Evolutionary conservation across 441 rosid genomes (phyloP), one percentile per base, ranked within the genome.

Genomic region (Arabidopsis hybrid): DNA sequence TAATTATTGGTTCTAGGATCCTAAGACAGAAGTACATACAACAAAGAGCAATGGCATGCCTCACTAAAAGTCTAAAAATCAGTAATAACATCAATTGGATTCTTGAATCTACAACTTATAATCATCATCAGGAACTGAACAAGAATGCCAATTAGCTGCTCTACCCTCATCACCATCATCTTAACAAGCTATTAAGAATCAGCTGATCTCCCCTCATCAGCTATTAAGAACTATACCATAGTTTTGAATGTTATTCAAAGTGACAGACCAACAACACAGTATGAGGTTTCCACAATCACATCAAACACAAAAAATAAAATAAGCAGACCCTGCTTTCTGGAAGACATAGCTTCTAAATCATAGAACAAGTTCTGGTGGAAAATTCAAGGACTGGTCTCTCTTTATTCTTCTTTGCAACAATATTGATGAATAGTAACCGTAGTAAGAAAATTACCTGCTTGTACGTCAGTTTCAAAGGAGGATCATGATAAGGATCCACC

Each of bases 401-500:
- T 31, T 32, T 42, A 42, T 31, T 31, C 36, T n/a, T 26, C 10
- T 67, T 55, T 55, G 36, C 66, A 61, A 42, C 35, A 42, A 42
- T 26, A 26, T 13, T 2, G 14, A 34, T 43, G 6, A 4, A 9
- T 3, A 21, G 8, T 7, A 52, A 6, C 4, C 31, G 3, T n/a
- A 34, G 0, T n/a, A 57, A 31, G 49, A 60, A 11, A 56, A 2
- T 7, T 52, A 92, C 99, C 93, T 91, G 86, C 65, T 80, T 87
- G 74, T 95, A 92, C 18, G 99, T 89, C 78, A 95, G 65, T 72
- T 68, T 85, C 40, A 91, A 75, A 52, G 98, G 96, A 8, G 99
- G 99, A 21, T 87, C 85, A 73, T 89, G 99, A 78, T 91, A 90
- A 38, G 92, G 93, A 83, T 95, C 99, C 16, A 89, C 80, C 74